Evolutionary conservation across 371 early-diverging fungal genomes (phyloP), one percentile per base, ranked within the genome.

Genomic region (Entomophthora muscae): DNA sequence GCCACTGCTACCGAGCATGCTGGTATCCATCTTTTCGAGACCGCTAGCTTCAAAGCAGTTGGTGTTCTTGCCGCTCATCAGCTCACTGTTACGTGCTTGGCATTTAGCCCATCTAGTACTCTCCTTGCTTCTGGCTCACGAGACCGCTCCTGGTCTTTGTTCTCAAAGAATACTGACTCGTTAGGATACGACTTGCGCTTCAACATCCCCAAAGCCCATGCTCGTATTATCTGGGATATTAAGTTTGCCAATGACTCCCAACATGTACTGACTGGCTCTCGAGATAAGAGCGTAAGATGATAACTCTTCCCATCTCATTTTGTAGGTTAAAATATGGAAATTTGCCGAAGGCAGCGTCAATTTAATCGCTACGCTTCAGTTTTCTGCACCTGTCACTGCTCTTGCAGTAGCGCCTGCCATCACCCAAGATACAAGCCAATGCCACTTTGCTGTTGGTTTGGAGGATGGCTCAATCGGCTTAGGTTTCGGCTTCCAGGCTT

Each of bases 151-250:
- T 92, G 91, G 91, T 77, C 83, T 0, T 66, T 97, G 58, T 93
- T 82, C 67, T 70, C 69, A 0, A 69, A 72, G 23, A 71, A 77
- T 42, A 52, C 66, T 52, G 71, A 66, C 65, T 59, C 53, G 17
- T 3, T 27, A 55, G 32, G 56, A 1, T 86, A 83, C 68, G 69
- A 69, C 30, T 72, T 86, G n/a, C 75, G 76, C 0, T 71, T 72
- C 30, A 77, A 71, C 58, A 78, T 81, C 54, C 32, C 64, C 31
- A 90, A 89, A 70, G 89, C 94, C 0, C 96, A 98, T 69, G 79
- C 92, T 0, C 83, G 98, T 66, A 94, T 98, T 63, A 84, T 98
- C 28, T 98, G 98, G 98, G 88, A 86, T 68, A 83, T 80, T 56
- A 73, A 81, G 1, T 95, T 93, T 91, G 75, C 81, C 51, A 79